Evolutionary conservation across 1,284 basidiomycete genomes (phyloP), one percentile per base, ranked within the genome.

Genomic region (Peniophora sp.): DNA sequence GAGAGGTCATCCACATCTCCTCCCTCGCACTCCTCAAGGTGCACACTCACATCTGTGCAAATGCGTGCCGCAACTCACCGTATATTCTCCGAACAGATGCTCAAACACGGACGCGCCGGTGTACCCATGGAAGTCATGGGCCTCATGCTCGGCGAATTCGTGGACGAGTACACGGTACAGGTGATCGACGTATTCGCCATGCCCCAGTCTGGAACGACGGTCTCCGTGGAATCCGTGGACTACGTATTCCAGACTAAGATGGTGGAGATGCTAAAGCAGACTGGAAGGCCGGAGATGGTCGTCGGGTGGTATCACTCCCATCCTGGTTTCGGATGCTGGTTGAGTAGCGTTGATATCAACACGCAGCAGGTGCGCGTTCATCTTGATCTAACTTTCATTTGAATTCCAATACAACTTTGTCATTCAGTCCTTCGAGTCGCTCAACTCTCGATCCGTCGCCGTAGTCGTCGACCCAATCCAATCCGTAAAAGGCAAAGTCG

Each of bases 51-150:
- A 16, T 23, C 16, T 16, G 41, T 39, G 25, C 34, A 20, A 19
- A 34, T 25, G 14, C 36, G 22, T 12, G 27, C 27, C 27, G 27
- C 27, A 32, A 32, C 27, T 32, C 27, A 5, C 27, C 27, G 27
- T 43, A 19, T 6, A 38, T 25, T 41, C 24, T 50, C 16, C 48
- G 6, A 59, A 34, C 59, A 97, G 93, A 99, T 99, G 97, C 77
- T 99, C 59, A 99, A 99, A 72, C 97, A 99, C 65, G 97, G 97
- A 17, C 85, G 97, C 50, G 96, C 97, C 25, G 97, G 97, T 59
- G 97, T 99, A 35, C 97, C 97, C 11, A 97, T 99, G 91, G 97
- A 99, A 71, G 97, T 99, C 61, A 99, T 99, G 97, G 97, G 97
- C 59, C 82, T 99, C 52, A 96, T 99, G 92, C 79, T 99, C 24